Percentiles rank a stretch among this genome's conserved stretches.
Conservation (phyloP, 2,329 filamentous ascomycete species). For the Aspergillus fischeri region DNA sequence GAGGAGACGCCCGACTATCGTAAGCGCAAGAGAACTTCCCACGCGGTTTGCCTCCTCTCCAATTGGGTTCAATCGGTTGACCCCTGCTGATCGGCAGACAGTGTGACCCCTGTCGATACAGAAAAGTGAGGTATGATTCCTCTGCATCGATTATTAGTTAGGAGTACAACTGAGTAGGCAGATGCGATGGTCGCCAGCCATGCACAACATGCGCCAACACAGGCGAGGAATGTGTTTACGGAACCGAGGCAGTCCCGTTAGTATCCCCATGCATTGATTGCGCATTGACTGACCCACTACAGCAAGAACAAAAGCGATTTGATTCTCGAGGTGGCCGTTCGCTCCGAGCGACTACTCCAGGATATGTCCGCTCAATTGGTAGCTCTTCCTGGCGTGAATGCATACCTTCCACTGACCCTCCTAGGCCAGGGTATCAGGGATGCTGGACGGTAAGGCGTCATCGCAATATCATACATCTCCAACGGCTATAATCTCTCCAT, state of each 20-base stretch:
- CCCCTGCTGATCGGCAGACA: slow-evolving; percentile 13
- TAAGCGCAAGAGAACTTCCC: slow-evolving; percentile 27
- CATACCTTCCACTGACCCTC: slow-evolving; percentile 6
- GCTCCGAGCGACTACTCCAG: slow-evolving; percentile 46
- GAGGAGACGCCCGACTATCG: slow-evolving; percentile 6
- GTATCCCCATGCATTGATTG: slow-evolving; percentile 1
- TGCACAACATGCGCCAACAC: slow-evolving; percentile 29
- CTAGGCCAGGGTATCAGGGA: neutral
- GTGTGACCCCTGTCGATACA: slow-evolving; percentile 47
- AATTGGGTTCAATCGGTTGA: slow-evolving; percentile 1
- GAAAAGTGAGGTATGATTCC: slow-evolving; percentile 44
- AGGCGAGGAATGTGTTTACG: slow-evolving; percentile 26
- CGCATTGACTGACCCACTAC: neutral
- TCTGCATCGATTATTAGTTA: neutral
- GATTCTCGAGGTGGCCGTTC: slow-evolving; percentile 49
- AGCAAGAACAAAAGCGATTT: slow-evolving; percentile 51
- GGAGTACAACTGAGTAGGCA: slow-evolving; percentile 18
- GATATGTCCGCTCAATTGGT: slow-evolving; percentile 44
- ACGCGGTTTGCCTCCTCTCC: slow-evolving; percentile 18
- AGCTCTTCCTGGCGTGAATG: neutral
- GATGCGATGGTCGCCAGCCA: slow-evolving; percentile 48
- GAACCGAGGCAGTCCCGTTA: slow-evolving; percentile 25
- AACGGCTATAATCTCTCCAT: slow-evolving; percentile 10
- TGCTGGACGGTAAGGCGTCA: slow-evolving; percentile 2
- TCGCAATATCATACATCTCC: slow-evolving; percentile 8